Percentiles rank a stretch among this genome's conserved stretches.
phyloP scores from a whole-genome alignment of 2,329 filamentous ascomycete species.

The Verticillium dahliae region DNA sequence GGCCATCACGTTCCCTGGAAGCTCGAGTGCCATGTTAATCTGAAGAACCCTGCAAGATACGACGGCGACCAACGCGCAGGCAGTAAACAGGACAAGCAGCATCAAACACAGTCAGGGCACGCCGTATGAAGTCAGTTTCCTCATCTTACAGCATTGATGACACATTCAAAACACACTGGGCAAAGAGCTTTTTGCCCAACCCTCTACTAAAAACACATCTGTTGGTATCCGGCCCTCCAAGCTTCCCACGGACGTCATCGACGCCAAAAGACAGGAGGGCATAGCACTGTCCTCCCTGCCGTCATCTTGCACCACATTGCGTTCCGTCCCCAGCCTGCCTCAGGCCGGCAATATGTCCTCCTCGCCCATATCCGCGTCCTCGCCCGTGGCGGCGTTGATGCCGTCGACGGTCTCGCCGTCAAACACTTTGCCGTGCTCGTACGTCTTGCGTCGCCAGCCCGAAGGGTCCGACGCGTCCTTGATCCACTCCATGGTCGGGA shows the following conservation, averaged over 20 bases:
- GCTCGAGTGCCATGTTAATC: too few relatives aligned
- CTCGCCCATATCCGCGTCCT: conserved; percentile 36
- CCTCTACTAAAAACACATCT: background rate
- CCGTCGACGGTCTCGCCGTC: conserved; percentile 49
- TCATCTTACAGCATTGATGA: background rate
- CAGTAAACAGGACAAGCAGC: too few relatives aligned
- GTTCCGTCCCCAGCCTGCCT: background rate
- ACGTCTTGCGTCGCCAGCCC: conserved; percentile 58
- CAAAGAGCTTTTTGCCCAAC: background rate
- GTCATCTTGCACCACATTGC: background rate
- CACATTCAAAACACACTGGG: background rate
- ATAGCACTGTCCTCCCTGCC: background rate
- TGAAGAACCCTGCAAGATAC: too few relatives aligned
- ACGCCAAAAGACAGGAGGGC: background rate
- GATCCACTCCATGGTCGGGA: conserved; percentile 64
- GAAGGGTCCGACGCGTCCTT: conserved; percentile 53
- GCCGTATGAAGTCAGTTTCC: background rate
- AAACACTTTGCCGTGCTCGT: conserved; percentile 48
- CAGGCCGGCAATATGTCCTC: conserved; percentile 7
- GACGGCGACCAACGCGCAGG: too few relatives aligned
- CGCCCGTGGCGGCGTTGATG: conserved; percentile 28
- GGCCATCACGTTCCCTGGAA: too few relatives aligned
- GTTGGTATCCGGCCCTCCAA: background rate
- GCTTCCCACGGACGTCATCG: background rate
- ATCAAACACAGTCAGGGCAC: too few relatives aligned